These are phyloP conservation scores for Curvularia sp. DNA, from an alignment of 2,329 filamentous ascomycete genomes.

Conservation along the genomic window DNA sequence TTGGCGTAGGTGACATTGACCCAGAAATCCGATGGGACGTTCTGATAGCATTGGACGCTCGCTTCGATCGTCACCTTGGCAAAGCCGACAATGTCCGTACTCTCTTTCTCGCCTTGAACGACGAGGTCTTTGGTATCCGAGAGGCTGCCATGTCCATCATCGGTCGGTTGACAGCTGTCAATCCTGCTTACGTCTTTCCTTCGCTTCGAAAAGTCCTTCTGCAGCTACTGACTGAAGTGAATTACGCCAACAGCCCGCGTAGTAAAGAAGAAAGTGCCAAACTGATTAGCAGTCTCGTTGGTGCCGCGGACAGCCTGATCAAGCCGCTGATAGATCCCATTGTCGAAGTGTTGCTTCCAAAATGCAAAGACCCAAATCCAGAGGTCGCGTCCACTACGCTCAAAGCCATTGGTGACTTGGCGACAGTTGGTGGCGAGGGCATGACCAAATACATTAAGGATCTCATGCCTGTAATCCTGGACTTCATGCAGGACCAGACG, in stretches of 20 bases:
- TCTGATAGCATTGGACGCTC: constrained; percentile 84
- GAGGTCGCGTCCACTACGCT: constrained; percentile 95
- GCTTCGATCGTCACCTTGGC: constrained; percentile 95
- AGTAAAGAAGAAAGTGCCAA: constrained; percentile 98
- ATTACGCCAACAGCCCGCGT: constrained; percentile 90
- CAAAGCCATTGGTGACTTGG: constrained; percentile 91
- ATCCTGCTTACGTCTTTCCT: constrained; percentile 97
- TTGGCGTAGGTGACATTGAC: constrained; percentile 89
- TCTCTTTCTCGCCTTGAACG: constrained; percentile 92
- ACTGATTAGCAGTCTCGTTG: constrained; percentile 88
- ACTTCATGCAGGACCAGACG: constrained; percentile 91
- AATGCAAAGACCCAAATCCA: constrained; percentile 82
- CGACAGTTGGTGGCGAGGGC: constrained; percentile 90
- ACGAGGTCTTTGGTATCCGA: constrained; percentile 89
- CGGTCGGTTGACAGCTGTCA: constrained; percentile 85
- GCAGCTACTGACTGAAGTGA: constrained; percentile 93
- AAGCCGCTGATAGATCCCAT: constrained; percentile 97
- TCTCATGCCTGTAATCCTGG: constrained; percentile 93
- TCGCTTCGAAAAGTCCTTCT: constrained; percentile 93
- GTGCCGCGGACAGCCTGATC: constrained; percentile 90
- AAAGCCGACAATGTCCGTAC: constrained; percentile 98
- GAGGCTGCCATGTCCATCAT: constrained; percentile 97
- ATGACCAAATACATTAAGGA: constrained; percentile 91
- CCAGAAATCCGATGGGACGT: constrained; percentile 88
- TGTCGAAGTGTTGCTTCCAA: constrained; percentile 91